Evolutionary conservation across 2,329 filamentous ascomycete species (phyloP).

Genomic region (Nectriaceae sp.): DNA sequence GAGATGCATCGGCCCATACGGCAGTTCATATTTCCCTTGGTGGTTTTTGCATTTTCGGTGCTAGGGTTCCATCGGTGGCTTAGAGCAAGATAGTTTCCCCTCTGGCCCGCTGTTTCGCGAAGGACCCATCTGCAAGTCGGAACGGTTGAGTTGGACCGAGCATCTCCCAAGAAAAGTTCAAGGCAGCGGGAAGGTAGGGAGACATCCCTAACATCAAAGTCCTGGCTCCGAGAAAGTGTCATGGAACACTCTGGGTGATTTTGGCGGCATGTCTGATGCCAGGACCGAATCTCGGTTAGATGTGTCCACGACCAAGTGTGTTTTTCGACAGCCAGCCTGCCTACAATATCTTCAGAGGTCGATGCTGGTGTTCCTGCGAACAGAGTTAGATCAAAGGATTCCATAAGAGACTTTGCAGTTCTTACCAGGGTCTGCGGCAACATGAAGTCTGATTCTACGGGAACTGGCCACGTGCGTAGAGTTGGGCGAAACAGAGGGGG

Average conservation of each 20-base stretch:
- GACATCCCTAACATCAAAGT: neutral
- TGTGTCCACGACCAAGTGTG: neutral
- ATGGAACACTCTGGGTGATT: neutral
- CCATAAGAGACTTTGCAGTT: too few relatives aligned
- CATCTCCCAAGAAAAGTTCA: neutral
- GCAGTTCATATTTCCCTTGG: neutral
- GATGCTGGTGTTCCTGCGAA: neutral
- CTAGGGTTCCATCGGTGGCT: neutral
- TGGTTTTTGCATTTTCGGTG: neutral
- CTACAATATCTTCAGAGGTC: neutral
- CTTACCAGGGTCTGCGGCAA: neutral
- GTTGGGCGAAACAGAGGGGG: neutral
- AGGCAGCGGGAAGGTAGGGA: neutral
- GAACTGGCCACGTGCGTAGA: neutral
- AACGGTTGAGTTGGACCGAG: neutral
- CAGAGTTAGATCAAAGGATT: too few relatives aligned
- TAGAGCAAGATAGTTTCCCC: neutral
- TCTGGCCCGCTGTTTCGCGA: neutral
- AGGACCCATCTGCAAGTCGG: neutral
- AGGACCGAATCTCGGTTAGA: neutral
- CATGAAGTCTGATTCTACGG: neutral
- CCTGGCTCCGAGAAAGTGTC: neutral
- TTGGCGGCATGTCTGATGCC: neutral
- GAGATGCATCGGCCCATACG: neutral
- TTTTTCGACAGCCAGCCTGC: neutral